phyloP scores from a whole-genome alignment of 441 rosid genomes.

The Croton laevigatus region DNA sequence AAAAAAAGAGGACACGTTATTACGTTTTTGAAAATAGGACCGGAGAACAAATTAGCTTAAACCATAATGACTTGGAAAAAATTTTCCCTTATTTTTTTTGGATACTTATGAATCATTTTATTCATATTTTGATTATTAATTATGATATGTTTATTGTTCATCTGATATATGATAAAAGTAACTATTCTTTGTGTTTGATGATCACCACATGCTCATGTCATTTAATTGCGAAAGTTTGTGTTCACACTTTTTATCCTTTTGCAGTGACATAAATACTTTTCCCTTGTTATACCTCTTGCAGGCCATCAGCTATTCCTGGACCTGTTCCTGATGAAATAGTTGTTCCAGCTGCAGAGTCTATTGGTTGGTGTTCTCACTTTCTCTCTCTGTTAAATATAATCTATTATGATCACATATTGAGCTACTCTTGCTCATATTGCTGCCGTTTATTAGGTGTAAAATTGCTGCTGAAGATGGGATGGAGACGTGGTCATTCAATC shows the following conservation, averaged over 20 bases:
- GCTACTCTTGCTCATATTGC: conserved; percentile 18
- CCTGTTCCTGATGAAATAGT: conserved; percentile 87
- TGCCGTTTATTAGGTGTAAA: conserved; percentile 59
- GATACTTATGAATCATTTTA: neutral
- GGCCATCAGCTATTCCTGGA: conserved; percentile 97
- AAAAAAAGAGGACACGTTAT: no score
- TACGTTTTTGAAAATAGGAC: no score
- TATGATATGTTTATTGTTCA: neutral
- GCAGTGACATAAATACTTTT: neutral
- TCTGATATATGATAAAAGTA: neutral
- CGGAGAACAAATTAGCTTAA: no score
- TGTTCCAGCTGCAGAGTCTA: conserved; percentile 82
- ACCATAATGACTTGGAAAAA: no score
- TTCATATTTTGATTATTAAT: neutral
- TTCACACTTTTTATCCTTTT: neutral
- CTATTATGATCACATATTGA: conserved; percentile 6
- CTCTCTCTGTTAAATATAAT: neutral
- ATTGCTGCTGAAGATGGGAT: conserved; percentile 91
- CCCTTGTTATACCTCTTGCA: conserved; percentile 29
- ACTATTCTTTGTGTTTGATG: neutral
- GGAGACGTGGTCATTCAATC: conserved; percentile 87
- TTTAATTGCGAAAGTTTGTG: neutral
- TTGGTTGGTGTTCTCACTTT: conserved; percentile 46
- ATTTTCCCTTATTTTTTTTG: neutral
- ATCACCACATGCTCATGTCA: neutral